Conservation (phyloP, 768 basidiomycete species). For the Pilatotrama ljubarskyi region DNA sequence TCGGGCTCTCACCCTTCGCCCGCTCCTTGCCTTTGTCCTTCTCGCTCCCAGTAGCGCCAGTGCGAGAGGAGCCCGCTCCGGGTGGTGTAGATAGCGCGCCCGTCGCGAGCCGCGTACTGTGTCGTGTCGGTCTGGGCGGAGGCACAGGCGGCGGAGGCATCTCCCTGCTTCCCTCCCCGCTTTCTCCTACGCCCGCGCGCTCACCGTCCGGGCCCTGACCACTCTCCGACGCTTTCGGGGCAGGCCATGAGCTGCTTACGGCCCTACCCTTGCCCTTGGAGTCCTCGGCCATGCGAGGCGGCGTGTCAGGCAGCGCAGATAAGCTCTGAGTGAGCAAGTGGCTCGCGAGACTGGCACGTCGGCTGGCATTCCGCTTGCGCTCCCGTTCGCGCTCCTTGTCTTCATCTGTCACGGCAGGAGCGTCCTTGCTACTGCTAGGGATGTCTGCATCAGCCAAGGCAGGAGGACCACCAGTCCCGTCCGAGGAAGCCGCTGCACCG, state of each 20-base stretch:
- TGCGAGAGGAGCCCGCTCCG: neutral
- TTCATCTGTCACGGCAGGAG: conserved; percentile 1
- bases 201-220: neutral
- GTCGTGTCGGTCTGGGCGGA: neutral
- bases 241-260: conserved; percentile 18
- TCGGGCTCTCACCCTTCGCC: conserved; percentile 28
- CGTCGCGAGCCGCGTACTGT: conserved; percentile 17
- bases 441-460: neutral
- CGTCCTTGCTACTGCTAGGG: neutral
- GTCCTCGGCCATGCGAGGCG: conserved; percentile 16
- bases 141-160: conserved; percentile 1
- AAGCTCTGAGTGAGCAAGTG: conserved; percentile 65
- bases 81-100: conserved; percentile 17
- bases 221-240: neutral
- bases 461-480: neutral
- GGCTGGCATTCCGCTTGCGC: conserved; percentile 43
- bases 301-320: conserved; percentile 46
- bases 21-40: conserved; percentile 30
- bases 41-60: conserved; percentile 22
- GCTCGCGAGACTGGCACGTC: conserved; percentile 58
- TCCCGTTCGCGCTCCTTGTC: conserved; percentile 13
- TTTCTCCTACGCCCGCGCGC: neutral
- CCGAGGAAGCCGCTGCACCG: neutral
- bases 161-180: neutral
- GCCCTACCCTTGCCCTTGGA: conserved; percentile 23